These are phyloP conservation scores for Lipomyces starkeyi DNA, from an alignment of 805 yeast species.

Conservation along the genomic window DNA sequence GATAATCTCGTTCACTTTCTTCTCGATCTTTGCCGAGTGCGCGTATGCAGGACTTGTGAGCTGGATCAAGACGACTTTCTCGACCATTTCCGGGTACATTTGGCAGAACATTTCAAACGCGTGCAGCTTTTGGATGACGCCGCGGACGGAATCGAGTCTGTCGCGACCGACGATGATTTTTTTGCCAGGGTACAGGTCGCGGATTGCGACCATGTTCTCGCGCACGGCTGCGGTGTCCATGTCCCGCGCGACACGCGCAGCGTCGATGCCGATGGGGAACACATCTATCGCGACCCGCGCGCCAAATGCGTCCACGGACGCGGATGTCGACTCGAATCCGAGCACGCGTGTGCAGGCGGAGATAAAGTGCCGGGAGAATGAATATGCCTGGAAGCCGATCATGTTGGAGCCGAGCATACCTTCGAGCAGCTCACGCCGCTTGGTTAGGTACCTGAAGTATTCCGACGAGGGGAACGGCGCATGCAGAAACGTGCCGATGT, in stretches of 20 bases:
- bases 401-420: constrained; percentile 91
- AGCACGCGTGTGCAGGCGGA: constrained; percentile 86
- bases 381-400: constrained; percentile 82
- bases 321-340: constrained; percentile 65
- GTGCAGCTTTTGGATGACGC: constrained; percentile 89
- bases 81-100: constrained; percentile 92
- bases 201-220: constrained; percentile 67
- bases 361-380: constrained; percentile 88
- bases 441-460: constrained; percentile 86
- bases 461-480: constrained; percentile 96
- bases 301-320: constrained; percentile 66
- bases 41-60: constrained; percentile 82
- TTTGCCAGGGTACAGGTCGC: constrained; percentile 50
- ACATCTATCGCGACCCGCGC: constrained; percentile 73
- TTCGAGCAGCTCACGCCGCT: constrained; percentile 79
- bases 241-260: constrained; percentile 65
- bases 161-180: constrained; percentile 94
- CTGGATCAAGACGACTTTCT: constrained; percentile 85
- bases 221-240: constrained; percentile 52
- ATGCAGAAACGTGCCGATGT: constrained; percentile 80
- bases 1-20: constrained; percentile 81
- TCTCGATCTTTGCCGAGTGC: constrained; percentile 68
- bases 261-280: constrained; percentile 89
- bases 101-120: constrained; percentile 88
- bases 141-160: constrained; percentile 87